phyloP scores from a whole-genome alignment of 2,329 filamentous ascomycete species.

The Fusarium longipes region DNA sequence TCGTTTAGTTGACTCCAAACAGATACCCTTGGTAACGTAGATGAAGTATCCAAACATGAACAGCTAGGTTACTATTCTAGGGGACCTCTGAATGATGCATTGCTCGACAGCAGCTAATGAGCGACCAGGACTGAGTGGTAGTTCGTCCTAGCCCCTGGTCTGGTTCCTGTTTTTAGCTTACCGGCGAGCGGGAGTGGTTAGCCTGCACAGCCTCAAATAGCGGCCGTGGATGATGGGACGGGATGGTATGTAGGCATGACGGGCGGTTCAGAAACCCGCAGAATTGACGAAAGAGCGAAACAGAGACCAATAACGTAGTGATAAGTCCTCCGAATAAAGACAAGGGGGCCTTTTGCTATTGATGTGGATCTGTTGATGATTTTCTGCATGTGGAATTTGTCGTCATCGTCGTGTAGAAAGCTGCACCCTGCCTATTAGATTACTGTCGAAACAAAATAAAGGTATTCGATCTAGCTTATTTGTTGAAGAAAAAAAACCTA shows the following conservation, averaged over 20 bases:
- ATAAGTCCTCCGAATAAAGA: conserved; percentile 23
- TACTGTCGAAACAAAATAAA: conserved; percentile 22
- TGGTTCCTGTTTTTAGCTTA: conserved; percentile 41
- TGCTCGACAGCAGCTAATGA: conserved; percentile 19
- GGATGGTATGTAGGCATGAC: conserved; percentile 18
- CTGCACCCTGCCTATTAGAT: conserved; percentile 14
- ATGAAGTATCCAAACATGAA: conserved; percentile 26
- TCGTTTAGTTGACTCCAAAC: not conserved
- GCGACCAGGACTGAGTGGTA: conserved; percentile 18
- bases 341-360: conserved; percentile 12
- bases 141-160: conserved; percentile 30
- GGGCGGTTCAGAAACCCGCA: conserved; percentile 6
- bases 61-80: conserved; percentile 23
- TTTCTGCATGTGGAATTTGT: conserved; percentile 22
- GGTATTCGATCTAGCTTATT: not conserved
- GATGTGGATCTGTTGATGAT: conserved; percentile 29
- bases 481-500: conserved; percentile 7
- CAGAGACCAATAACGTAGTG: not conserved
- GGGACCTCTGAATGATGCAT: conserved; percentile 22
- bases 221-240: conserved; percentile 19
- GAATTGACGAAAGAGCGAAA: not conserved
- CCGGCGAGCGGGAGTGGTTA: conserved; percentile 32
- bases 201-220: conserved; percentile 37
- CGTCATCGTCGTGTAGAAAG: conserved; percentile 17
- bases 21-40: conserved; percentile 2